Evolutionary conservation across 2,329 filamentous ascomycete genomes (phyloP), one percentile per base, ranked within the genome.

Genomic region (Microdochium trichocladiopsis): DNA sequence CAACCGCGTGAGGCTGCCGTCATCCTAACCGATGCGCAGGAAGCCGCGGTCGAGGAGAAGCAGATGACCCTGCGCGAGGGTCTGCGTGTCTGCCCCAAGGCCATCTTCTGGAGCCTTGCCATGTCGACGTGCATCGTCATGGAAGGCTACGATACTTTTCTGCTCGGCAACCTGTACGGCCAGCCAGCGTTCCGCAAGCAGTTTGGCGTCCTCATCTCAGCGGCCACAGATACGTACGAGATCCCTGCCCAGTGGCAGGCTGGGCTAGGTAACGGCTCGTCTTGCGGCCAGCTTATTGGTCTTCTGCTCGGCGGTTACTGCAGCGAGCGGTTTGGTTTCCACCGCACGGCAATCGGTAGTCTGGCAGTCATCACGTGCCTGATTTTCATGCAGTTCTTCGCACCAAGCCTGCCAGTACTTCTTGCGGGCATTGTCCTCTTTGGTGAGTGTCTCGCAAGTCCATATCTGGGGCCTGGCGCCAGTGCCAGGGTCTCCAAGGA

Each of bases 201-300:
- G 55, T 81, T 73, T 53, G 77, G 77, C n/a, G 55, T 65, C 0
- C 67, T 63, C 22, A 59, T 64, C 36, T n/a, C n/a, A n/a, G 55
- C 57, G 2, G 56, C 58, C 1, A 63, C 64, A 2, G 68, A 65
- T 1, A 70, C 68, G 23, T 78, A 77, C 52, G 67, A 72, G 33
- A 66, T 84, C 22, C 72, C 75, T 1, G 75, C 79, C 0, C 68
- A 74, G 0, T 84, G 82, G 82, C 80, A 83, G 61, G 75, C 77
- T 1, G 80, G 72, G 0, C 60, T 84, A 2, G 74, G 72, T 5
- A 82, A 81, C 52, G 80, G 76, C 16, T 74, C 75, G 0, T 66
- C 73, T 1, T 73, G 74, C 1, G 80, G 80, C 12, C 73, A 79
- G 58, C 78, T 84, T 49, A 57, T 82, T 11, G 81, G 81, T 0